These are phyloP conservation scores for Jaapia argillacea DNA, from an alignment of 768 basidiomycete species.

Conservation along the genomic window DNA sequence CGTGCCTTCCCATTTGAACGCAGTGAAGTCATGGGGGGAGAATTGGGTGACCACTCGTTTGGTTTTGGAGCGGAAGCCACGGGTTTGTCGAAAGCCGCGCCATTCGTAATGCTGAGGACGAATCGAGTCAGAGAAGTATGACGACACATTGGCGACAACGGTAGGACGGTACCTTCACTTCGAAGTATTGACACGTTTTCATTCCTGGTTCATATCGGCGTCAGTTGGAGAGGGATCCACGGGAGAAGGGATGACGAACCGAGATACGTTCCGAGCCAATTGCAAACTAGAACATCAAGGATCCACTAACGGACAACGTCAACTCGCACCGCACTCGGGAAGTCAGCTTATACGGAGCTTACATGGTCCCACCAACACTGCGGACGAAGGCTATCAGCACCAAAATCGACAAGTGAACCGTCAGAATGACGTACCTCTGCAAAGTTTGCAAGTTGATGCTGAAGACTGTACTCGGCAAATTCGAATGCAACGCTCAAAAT, in stretches of 20 bases:
- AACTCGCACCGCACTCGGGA: too few species aligned
- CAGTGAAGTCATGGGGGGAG: constrained; percentile 80
- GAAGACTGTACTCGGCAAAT: constrained; percentile 79
- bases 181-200: constrained; percentile 80
- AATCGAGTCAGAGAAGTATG: constrained; percentile 4
- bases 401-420: constrained; percentile 8
- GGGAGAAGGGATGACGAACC: constrained; percentile 30
- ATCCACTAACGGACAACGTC: constrained; percentile 55
- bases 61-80: constrained; percentile 70
- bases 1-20: constrained; percentile 81
- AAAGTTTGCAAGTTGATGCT: constrained; percentile 85
- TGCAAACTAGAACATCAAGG: constrained; percentile 78
- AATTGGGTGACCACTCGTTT: constrained; percentile 75
- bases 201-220: constrained; percentile 41
- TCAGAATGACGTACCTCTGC: constrained; percentile 50
- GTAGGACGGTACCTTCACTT: constrained; percentile 58
- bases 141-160: background rate
- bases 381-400: constrained; percentile 2
- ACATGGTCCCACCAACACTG: constrained; percentile 95
- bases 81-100: constrained; percentile 74
- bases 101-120: constrained; percentile 63
- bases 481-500: constrained; percentile 85
- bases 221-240: background rate
- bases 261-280: constrained; percentile 80
- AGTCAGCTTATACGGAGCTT: too few species aligned